These are phyloP conservation scores for Solanum raphanifolium DNA, from an alignment of 257 asterid species.

Conservation along the genomic window DNA sequence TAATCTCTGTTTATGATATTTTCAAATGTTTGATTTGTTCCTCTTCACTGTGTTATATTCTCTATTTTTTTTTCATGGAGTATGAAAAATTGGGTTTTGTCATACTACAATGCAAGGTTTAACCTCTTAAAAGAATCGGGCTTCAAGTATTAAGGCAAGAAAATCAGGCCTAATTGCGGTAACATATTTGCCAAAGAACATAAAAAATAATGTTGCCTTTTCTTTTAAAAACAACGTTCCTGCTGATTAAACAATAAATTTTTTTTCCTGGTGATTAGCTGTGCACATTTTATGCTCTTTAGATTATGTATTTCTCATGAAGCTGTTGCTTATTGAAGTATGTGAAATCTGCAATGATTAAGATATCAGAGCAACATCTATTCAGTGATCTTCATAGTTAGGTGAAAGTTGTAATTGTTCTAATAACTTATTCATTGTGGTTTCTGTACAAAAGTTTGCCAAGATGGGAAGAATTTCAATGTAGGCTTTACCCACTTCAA, in stretches of 20 bases:
- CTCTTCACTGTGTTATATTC: neutral
- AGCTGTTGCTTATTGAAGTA: neutral
- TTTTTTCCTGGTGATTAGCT: neutral
- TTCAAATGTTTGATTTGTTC: neutral
- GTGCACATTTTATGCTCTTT: neutral
- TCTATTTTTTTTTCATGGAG: neutral
- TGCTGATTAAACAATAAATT: neutral
- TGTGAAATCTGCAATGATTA: neutral
- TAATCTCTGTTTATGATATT: neutral
- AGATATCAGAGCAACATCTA: neutral
- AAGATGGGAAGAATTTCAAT: neutral
- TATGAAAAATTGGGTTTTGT: neutral
- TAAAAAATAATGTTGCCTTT: neutral
- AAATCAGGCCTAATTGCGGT: neutral
- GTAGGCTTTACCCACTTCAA: neutral
- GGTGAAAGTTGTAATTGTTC: neutral
- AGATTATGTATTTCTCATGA: neutral
- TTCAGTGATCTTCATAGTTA: neutral
- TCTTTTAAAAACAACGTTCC: neutral
- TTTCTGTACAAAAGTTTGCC: neutral
- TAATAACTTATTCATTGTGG: neutral
- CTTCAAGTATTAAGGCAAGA: neutral
- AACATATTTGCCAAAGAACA: neutral
- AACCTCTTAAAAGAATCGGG: neutral
- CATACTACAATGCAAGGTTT: neutral